phyloP scores from a whole-genome alignment of 2,329 filamentous ascomycete genomes.

The Lecanoromycetidae sp. region DNA sequence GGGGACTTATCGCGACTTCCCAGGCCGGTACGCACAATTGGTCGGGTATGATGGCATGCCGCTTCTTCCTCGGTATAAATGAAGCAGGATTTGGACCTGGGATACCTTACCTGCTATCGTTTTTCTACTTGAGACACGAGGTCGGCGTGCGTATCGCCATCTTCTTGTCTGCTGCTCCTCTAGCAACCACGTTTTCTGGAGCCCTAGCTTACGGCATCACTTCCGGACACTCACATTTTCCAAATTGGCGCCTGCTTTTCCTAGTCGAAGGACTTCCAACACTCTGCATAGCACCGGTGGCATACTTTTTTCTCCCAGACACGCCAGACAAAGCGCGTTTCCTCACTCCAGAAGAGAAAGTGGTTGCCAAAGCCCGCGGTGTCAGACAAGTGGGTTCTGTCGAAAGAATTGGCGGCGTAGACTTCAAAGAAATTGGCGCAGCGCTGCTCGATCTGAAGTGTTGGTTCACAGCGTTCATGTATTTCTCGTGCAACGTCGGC shows the following conservation, averaged over 20 bases:
- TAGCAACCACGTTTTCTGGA: conserved; percentile 70
- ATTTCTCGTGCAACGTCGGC: conserved; percentile 47
- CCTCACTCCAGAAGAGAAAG: conserved; percentile 38
- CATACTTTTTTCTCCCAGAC: conserved; percentile 45
- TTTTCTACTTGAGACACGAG: conserved; percentile 46
- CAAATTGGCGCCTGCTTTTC: conserved; percentile 54
- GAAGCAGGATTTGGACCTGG: conserved; percentile 38
- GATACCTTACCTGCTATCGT: conserved; percentile 48
- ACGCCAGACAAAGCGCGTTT: conserved; percentile 42
- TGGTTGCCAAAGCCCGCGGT: conserved; percentile 45
- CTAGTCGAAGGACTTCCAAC: conserved; percentile 54
- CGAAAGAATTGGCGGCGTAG: conserved; percentile 30
- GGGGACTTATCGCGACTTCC: conserved; percentile 35
- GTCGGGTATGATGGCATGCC: conserved; percentile 37
- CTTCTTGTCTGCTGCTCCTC: conserved; percentile 45
- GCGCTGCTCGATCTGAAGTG: conserved; percentile 15
- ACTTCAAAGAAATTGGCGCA: conserved; percentile 24
- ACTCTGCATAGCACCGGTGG: conserved; percentile 40
- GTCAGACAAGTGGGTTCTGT: conserved; percentile 43
- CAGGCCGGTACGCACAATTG: conserved; percentile 36
- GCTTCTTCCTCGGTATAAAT: conserved; percentile 36
- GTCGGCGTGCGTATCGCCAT: conserved; percentile 45
- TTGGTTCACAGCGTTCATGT: conserved; percentile 16
- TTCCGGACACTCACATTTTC: conserved; percentile 44
- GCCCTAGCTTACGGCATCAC: conserved; percentile 49